Base-by-base conservation (phyloP, 2,329 filamentous ascomycete genomes). In the Cladosporium sp. region DNA sequence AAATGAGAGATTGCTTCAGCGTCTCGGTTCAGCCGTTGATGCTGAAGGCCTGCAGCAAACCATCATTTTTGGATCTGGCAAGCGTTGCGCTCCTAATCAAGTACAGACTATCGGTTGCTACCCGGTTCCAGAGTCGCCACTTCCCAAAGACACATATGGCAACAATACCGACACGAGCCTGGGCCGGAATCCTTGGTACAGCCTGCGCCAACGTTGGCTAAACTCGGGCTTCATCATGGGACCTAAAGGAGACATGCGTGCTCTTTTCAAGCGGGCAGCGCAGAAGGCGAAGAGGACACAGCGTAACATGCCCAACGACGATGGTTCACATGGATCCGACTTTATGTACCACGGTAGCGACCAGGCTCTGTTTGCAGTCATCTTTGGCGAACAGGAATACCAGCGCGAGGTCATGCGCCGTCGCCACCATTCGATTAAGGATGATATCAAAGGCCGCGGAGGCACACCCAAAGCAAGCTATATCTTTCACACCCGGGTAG, bases 21-120 rank as follows among this genome's bases (percentile, higher is more conserved):
- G 67, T 21, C 58, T 73, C 1, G 71, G 70, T 0, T 48, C 51
- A 32, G 62, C 64, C 8, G 64, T 62, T 6, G 56, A 65, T 23
- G 60, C 21, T 5, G 66, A 70, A 49, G 80, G 79, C 69, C 81
- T 83, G 69, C 79, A 78, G 5, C 83, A 86, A 69, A 82, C 79
- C 1, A 82, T 88, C 13, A 70, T 88, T 1, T 88, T 87, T 68
- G 83, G 80, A 3, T 84, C 85, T 2, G 79, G 81, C 61, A 87
- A 88, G 73, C 71, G 77, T 34, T 88, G 86, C 67, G 79, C 79
- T 65, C 78, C 79, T 1, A 78, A 79, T 49, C 66, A 77, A 14
- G 64, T 72, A 3, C 74, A 77, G 1, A 81, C 84, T 48, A 73
- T 80, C 46, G 81, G 81, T 13, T 88, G 86, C 70, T 79, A 77